These are phyloP conservation scores for Capsella bursapastoris DNA, from an alignment of 345 rosid genomes.

Conservation along the genomic window DNA sequence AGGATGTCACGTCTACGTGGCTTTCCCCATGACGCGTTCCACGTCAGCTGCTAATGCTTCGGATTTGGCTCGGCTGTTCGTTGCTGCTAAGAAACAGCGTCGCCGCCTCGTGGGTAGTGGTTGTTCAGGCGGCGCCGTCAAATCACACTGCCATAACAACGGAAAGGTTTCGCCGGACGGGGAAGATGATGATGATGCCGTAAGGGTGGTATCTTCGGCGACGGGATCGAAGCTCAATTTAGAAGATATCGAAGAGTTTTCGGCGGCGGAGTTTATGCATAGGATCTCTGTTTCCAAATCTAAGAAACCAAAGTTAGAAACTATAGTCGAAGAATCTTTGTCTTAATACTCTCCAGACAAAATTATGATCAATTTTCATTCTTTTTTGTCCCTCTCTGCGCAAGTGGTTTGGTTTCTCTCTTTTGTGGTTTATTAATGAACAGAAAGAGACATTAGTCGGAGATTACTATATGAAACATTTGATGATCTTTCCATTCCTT, in stretches of 20 bases:
- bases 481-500: not conserved
- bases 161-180: constrained; percentile 38
- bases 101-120: constrained; percentile 42
- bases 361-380: no score
- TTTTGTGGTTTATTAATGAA: constrained; percentile 39
- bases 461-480: constrained; percentile 21
- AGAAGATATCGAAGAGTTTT: constrained; percentile 68
- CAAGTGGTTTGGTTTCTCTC: constrained; percentile 39
- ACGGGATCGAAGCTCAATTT: constrained; percentile 51
- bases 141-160: constrained; percentile 33
- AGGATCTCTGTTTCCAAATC: constrained; percentile 71
- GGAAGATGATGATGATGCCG: constrained; percentile 19
- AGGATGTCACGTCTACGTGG: constrained; percentile 61
- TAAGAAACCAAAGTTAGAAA: constrained; percentile 79
- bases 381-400: not conserved
- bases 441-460: constrained; percentile 36
- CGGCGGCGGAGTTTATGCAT: constrained; percentile 58
- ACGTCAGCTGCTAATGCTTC: constrained; percentile 62
- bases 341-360: not conserved
- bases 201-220: constrained; percentile 8
- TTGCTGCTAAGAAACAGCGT: constrained; percentile 55
- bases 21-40: constrained; percentile 77
- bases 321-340: constrained; percentile 67
- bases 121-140: constrained; percentile 11
- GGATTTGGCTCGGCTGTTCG: constrained; percentile 67